Conservation (phyloP, 2,329 filamentous ascomycete genomes). For the Aphanoascus verrucosus region DNA sequence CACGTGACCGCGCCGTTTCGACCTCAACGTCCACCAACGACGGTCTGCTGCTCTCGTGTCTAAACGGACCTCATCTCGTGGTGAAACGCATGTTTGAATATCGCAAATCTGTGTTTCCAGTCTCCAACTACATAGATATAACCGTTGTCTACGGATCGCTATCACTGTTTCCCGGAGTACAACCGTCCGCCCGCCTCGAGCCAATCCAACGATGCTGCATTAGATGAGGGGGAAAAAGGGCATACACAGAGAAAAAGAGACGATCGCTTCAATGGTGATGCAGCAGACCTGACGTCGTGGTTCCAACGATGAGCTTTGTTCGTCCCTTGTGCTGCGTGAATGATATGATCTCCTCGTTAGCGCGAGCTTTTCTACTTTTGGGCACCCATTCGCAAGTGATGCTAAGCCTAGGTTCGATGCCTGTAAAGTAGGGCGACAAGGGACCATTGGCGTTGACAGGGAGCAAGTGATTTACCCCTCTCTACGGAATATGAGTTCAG, state of each 20-base stretch:
- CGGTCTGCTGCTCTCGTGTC: background rate
- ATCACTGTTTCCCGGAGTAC: background rate
- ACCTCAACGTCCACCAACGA: background rate
- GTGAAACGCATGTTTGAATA: too few species aligned
- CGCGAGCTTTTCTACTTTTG: background rate
- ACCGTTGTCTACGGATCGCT: background rate
- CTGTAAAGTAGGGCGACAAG: slow-evolving; percentile 9
- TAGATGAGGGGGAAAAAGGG: background rate
- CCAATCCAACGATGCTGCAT: background rate
- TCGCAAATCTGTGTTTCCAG: too few species aligned
- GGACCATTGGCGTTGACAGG: background rate
- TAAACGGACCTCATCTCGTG: too few species aligned
- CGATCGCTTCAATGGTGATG: background rate
- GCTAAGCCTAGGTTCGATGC: background rate
- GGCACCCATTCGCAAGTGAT: slow-evolving; percentile 6
- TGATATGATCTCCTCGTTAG: background rate
- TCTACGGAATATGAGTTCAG: background rate
- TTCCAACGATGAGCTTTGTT: background rate
- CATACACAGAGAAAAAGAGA: background rate
- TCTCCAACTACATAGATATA: too few species aligned
- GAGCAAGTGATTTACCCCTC: background rate
- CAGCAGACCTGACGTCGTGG: slow-evolving; percentile 8
- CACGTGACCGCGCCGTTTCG: background rate
- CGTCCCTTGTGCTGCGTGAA: background rate
- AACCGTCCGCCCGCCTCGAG: background rate